Conservation (phyloP, 1,284 basidiomycete genomes). For the Vanrija pseudolonga region DNA sequence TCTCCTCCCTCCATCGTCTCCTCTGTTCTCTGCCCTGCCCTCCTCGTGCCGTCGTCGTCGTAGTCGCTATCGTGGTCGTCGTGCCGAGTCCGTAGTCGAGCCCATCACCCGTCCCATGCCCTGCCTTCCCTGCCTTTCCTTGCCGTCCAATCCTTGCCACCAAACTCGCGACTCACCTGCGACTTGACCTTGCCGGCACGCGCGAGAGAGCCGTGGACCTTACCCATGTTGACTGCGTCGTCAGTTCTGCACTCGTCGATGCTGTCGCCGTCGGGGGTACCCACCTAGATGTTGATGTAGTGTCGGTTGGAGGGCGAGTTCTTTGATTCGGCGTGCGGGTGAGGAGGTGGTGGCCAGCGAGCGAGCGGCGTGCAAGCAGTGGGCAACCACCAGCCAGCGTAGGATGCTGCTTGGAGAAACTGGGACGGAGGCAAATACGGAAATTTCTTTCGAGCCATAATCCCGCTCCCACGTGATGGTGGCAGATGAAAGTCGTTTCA, state of each 20-base stretch:
- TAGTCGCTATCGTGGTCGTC: background rate
- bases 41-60: background rate
- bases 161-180: constrained; percentile 55
- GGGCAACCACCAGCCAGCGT: too few relatives aligned
- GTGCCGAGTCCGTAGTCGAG: too few relatives aligned
- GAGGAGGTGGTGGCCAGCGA: too few relatives aligned
- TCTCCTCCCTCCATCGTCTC: background rate
- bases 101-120: background rate
- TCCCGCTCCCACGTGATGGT: too few relatives aligned
- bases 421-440: too few relatives aligned
- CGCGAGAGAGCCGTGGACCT: constrained; percentile 98
- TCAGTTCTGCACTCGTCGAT: background rate
- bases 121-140: too few relatives aligned
- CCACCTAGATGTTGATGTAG: background rate
- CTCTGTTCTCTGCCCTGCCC: background rate
- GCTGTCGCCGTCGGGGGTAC: constrained; percentile 2
- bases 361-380: too few relatives aligned
- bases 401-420: too few relatives aligned
- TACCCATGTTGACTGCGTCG: constrained; percentile 52
- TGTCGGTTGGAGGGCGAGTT: constrained; percentile 7
- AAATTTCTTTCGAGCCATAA: too few relatives aligned
- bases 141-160: background rate
- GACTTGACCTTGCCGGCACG: constrained; percentile 99
- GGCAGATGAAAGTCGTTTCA: too few relatives aligned
- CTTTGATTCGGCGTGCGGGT: too few relatives aligned